phyloP scores from a whole-genome alignment of 371 early-diverging fungal genomes.

The Rhizopus microsporus region DNA sequence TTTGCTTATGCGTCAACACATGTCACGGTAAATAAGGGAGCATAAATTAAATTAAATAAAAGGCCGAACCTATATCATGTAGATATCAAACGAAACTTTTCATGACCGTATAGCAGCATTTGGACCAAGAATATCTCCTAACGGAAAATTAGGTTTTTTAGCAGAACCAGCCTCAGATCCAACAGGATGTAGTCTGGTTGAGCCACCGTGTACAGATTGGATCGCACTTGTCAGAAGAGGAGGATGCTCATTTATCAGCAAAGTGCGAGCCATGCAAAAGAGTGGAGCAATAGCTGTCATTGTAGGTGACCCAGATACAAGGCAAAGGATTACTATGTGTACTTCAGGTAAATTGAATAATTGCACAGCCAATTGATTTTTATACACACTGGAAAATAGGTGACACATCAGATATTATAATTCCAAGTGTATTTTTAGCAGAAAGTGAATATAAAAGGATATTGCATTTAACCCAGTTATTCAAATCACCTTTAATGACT shows the following conservation, averaged over 20 bases:
- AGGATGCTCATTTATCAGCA: conserved; percentile 82
- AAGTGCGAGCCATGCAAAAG: conserved; percentile 84
- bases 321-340: conserved; percentile 84
- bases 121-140: conserved; percentile 57
- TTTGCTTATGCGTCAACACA: conserved; percentile 22
- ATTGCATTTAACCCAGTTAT: conserved; percentile 35
- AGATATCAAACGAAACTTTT: conserved; percentile 56
- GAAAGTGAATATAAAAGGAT: conserved; percentile 62
- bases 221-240: conserved; percentile 84
- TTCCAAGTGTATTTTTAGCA: conserved; percentile 75
- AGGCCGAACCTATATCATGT: not conserved
- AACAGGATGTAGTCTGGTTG: conserved; percentile 34
- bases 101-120: conserved; percentile 61
- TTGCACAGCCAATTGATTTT: conserved; percentile 3
- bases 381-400: conserved; percentile 34
- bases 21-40: conserved; percentile 16
- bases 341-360: conserved; percentile 57
- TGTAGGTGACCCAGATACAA: conserved; percentile 76
- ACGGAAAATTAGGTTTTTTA: conserved; percentile 51
- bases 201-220: conserved; percentile 58
- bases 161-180: conserved; percentile 36
- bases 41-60: not conserved
- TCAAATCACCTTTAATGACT: conserved; percentile 44
- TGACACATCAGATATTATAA: conserved; percentile 71
- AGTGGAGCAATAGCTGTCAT: conserved; percentile 86